phyloP scores from a whole-genome alignment of 352 stramenopile genomes.

The Globisporangium cylindrosporum region DNA sequence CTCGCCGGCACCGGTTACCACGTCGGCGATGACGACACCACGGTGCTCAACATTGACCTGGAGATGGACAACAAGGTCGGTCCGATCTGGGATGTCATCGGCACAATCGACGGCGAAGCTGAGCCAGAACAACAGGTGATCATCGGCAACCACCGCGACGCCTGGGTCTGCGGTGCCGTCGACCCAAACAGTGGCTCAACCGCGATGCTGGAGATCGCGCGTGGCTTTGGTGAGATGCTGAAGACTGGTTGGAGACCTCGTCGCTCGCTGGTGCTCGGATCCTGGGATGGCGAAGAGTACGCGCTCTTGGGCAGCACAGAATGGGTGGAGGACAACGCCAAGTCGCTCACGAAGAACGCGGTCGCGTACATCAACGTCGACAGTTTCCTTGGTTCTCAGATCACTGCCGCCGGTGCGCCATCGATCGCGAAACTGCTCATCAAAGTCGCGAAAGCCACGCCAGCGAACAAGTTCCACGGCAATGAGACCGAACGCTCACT shows the following conservation, averaged over 20 bases:
- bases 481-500: conserved; percentile 27
- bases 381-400: conserved; percentile 48
- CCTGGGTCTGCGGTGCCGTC: conserved; percentile 87
- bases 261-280: conserved; percentile 74
- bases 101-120: conserved; percentile 59
- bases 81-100: conserved; percentile 88
- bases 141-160: conserved; percentile 91
- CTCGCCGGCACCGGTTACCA: conserved; percentile 59
- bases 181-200: conserved; percentile 85
- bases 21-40: conserved; percentile 66
- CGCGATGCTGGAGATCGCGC: conserved; percentile 82
- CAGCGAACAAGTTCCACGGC: conserved; percentile 41
- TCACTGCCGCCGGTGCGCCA: conserved; percentile 55
- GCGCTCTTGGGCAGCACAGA: conserved; percentile 81
- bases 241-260: conserved; percentile 60
- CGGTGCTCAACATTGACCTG: conserved; percentile 59
- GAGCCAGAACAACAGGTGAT: conserved; percentile 71
- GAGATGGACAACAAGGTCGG: conserved; percentile 74
- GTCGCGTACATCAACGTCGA: conserved; percentile 88
- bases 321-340: conserved; percentile 67
- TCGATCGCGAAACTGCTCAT: conserved; percentile 64
- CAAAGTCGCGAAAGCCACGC: conserved; percentile 49
- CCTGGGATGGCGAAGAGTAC: conserved; percentile 88
- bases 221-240: conserved; percentile 59
- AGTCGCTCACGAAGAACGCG: conserved; percentile 47